phyloP scores from a whole-genome alignment of 129 eudicot species.

The Tanacetum coccineum region DNA sequence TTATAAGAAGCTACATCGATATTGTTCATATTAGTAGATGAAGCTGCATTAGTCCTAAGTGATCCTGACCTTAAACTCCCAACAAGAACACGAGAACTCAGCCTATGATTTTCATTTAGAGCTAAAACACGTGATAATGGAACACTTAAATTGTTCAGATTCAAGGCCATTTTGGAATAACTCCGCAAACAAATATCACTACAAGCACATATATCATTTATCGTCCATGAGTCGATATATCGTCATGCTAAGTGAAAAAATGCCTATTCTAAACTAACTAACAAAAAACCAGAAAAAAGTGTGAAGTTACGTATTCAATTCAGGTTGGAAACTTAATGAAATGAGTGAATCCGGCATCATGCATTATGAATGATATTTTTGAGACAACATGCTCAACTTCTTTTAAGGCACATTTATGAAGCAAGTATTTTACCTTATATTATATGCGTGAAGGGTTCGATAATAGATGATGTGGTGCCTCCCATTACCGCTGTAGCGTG shows the following conservation, averaged over 20 bases:
- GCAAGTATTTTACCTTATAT: background rate
- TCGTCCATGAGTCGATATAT: background rate
- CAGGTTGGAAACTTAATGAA: background rate
- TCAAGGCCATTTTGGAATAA: constrained; percentile 17
- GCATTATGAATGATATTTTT: background rate
- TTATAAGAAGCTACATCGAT: constrained; percentile 23
- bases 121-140: constrained; percentile 30
- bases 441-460: background rate
- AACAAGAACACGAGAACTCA: constrained; percentile 29
- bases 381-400: background rate
- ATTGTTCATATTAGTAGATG: constrained; percentile 25
- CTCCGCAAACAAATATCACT: background rate
- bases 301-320: constrained; percentile 5
- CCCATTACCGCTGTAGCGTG: no score
- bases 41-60: constrained; percentile 30
- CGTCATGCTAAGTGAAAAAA: constrained; percentile 13
- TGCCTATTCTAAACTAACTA: constrained; percentile 1
- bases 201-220: no score
- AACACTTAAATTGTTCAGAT: constrained; percentile 13
- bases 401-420: no score
- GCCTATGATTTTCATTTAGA: constrained; percentile 27
- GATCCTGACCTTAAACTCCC: constrained; percentile 34
- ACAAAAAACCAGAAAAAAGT: constrained; percentile 10
- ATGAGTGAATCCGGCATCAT: constrained; percentile 8
- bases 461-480: background rate